Percentiles rank a stretch among this genome's conserved stretches.
These are phyloP conservation scores for Tricholoma bakamatsutake DNA, from an alignment of 768 basidiomycete species.

Conservation along the genomic window DNA sequence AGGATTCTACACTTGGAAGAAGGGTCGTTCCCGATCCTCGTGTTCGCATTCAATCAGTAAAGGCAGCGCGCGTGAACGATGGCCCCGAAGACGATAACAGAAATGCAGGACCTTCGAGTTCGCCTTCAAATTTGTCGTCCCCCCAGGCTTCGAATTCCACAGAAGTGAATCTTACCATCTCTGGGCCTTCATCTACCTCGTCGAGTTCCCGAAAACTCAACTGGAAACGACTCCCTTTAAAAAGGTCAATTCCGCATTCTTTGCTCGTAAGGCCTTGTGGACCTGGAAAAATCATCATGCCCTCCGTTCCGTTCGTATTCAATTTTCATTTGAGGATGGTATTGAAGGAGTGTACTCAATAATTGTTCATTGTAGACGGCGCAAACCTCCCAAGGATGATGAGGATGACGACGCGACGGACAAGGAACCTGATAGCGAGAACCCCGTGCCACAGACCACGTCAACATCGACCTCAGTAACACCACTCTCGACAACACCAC, in stretches of 20 bases:
- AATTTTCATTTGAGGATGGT: slow-evolving; percentile 83
- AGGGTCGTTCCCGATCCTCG: neutral
- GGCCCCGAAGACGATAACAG: neutral
- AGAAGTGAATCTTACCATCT: neutral
- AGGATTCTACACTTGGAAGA: neutral
- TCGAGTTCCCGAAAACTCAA: neutral
- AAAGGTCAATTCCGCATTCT: neutral
- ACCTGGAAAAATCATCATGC: slow-evolving; percentile 64
- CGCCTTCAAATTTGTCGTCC: neutral
- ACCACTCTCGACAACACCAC: neutral
- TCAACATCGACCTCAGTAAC: neutral
- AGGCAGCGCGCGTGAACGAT: neutral
- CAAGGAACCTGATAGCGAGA: neutral
- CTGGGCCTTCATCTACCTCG: neutral
- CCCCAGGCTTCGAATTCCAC: neutral
- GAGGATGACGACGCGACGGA: neutral
- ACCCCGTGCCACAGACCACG: neutral
- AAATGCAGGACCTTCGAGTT: neutral
- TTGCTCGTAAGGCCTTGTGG: neutral
- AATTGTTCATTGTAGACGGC: neutral
- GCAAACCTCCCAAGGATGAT: neutral
- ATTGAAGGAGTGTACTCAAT: neutral
- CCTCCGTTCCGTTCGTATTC: slow-evolving; percentile 85
- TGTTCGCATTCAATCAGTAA: neutral
- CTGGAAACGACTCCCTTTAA: neutral